Base-by-base conservation (phyloP, 2,329 filamentous ascomycete genomes). In the Chrysosporium queenslandicum region DNA sequence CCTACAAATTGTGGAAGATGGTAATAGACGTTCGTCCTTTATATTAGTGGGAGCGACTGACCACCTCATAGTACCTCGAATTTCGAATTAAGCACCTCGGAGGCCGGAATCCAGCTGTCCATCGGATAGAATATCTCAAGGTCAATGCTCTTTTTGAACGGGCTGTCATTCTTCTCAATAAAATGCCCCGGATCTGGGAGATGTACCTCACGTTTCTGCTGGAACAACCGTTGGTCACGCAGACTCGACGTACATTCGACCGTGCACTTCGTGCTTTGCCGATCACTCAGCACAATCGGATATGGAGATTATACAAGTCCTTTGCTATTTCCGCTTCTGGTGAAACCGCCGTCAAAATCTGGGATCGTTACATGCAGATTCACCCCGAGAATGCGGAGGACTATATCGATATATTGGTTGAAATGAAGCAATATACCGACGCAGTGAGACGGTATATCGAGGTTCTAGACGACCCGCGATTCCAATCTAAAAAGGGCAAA, bases 161-260 rank as follows among this genome's bases (percentile, higher is more conserved):
- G 60, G 90, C 92, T 2, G 74, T 98, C 48, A 87, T 96, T 54
- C 77, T 98, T 37, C 79, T 98, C 56, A 96, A 98, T 73, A 98
- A 98, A 73, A 98, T 98, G 92, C 92, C 94, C 21, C 81, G 82
- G 59, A 92, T 98, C 65, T 98, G 92, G 94, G 90, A 96, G 67
- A 87, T 97, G 82, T 98, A 96, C 67, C 81, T 98, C 56, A 79
- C 79, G 46, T 97, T 98, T 65, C 76, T 98, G 53, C 81, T 91
- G 65, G 82, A 86, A 63, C 92, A 98, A 67, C 92, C 92, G n/a
- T 74, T 94, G 50, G 82, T 98, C 56, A 96, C 91, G 6, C 77
- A 82, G 53, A 94, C 88, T 23, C 82, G 92, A 54, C 82, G 83
- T 58, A 87, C 87, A 0, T 98, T 98, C 71, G 91, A 98, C 70